These are phyloP conservation scores for Fusarium nematophilum DNA, from an alignment of 2,329 filamentous ascomycete species.

Conservation along the genomic window DNA sequence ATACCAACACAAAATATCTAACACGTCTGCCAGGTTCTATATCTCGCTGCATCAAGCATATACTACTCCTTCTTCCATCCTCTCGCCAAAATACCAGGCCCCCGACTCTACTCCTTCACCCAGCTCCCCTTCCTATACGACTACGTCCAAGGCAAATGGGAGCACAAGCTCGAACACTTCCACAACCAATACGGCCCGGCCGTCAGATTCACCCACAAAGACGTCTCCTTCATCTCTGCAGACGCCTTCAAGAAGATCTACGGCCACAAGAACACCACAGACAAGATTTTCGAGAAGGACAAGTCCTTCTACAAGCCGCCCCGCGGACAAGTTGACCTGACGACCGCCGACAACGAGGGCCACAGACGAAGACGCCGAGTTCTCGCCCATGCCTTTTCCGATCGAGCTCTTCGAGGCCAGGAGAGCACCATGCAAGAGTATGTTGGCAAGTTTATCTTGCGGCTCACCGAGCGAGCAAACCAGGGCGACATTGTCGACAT, in stretches of 20 bases:
- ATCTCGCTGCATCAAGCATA: not conserved
- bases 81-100: not conserved
- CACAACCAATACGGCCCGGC: not conserved
- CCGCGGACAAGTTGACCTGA: not conserved
- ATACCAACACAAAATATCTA: too few relatives aligned
- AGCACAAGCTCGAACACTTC: not conserved
- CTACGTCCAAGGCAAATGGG: not conserved
- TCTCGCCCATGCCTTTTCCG: not conserved
- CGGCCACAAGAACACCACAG: not conserved
- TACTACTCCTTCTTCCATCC: not conserved
- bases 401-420: not conserved
- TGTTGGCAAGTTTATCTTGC: not conserved
- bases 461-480: not conserved
- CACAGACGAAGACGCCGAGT: not conserved
- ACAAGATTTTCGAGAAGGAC: not conserved
- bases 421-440: not conserved
- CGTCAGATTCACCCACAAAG: not conserved
- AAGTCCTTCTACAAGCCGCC: not conserved
- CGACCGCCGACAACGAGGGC: not conserved
- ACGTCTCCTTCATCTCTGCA: not conserved
- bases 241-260: conserved; percentile 5
- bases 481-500: not conserved
- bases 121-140: not conserved
- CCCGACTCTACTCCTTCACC: not conserved
- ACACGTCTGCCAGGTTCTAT: too few relatives aligned